A percentile compares a stretch with the other conserved stretches of the same genome.
Evolutionary conservation across 2,329 filamentous ascomycete species (phyloP).

Genomic region (Colletotrichum liriopes): DNA sequence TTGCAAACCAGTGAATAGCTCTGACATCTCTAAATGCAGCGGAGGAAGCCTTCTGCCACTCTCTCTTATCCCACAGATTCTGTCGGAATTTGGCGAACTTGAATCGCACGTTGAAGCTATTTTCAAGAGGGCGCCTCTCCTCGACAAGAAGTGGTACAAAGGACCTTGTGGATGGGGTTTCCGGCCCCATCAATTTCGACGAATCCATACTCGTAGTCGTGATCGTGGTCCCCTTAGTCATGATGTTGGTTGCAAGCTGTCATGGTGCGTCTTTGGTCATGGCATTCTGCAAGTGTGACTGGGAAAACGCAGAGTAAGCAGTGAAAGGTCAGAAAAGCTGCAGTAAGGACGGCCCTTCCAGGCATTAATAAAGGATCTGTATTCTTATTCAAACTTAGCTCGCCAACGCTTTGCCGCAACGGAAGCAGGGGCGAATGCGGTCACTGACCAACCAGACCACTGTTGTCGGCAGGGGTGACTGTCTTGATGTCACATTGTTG

Average conservation of each 20-base stretch:
- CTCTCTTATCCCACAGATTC: slow-evolving; percentile 11
- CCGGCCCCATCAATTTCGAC: background rate
- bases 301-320: background rate
- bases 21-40: slow-evolving; percentile 3
- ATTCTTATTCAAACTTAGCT: background rate
- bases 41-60: slow-evolving; percentile 18
- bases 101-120: background rate
- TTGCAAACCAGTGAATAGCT: background rate
- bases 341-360: background rate
- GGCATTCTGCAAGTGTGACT: background rate
- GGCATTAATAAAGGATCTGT: background rate
- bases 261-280: background rate
- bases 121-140: background rate
- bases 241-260: background rate
- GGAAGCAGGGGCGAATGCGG: background rate
- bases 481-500: background rate
- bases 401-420: background rate
- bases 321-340: too few relatives aligned
- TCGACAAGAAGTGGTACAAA: slow-evolving; percentile 26
- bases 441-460: background rate
- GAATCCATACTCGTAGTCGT: background rate
- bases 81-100: background rate
- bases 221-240: background rate
- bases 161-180: background rate
- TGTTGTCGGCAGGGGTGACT: background rate